Conservation (phyloP, 371 early-diverging fungal species). For the Massospora cicadina region DNA sequence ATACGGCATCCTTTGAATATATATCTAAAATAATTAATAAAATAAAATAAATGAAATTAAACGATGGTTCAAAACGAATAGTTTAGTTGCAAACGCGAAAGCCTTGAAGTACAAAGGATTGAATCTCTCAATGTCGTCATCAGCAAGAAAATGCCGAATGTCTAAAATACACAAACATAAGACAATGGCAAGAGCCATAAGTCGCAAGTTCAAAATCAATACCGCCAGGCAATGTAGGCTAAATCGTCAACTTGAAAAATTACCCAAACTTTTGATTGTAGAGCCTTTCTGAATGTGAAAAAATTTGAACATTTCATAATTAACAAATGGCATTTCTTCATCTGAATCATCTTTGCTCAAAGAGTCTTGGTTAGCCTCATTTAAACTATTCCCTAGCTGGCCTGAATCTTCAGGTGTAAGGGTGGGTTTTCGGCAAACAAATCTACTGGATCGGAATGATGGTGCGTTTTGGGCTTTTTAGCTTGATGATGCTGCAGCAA, state of each 20-base stretch:
- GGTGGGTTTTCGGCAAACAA: background rate
- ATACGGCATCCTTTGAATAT: too few species aligned
- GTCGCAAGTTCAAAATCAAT: too few species aligned
- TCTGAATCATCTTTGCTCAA: background rate
- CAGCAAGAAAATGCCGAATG: too few species aligned
- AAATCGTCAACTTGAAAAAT: background rate
- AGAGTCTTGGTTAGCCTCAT: background rate
- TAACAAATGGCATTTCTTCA: background rate
- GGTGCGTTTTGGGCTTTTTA: background rate
- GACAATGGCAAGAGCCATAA: too few species aligned
- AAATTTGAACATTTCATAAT: conserved; percentile 1
- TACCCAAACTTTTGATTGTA: background rate
- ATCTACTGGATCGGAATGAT: background rate
- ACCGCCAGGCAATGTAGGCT: too few species aligned
- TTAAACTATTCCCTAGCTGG: background rate
- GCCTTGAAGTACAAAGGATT: too few species aligned
- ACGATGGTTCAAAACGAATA: too few species aligned
- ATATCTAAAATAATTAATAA: too few species aligned
- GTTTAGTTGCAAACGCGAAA: too few species aligned
- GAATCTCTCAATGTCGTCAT: too few species aligned
- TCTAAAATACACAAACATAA: too few species aligned
- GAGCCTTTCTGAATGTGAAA: conserved; percentile 1
- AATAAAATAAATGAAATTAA: too few species aligned
- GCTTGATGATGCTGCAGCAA: background rate
- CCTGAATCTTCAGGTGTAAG: background rate